Percentiles rank a stretch among this genome's conserved stretches.
Evolutionary conservation across 192 early-diverging fungal genomes (phyloP).

Genomic region (Hyaloraphidium curvatum): DNA sequence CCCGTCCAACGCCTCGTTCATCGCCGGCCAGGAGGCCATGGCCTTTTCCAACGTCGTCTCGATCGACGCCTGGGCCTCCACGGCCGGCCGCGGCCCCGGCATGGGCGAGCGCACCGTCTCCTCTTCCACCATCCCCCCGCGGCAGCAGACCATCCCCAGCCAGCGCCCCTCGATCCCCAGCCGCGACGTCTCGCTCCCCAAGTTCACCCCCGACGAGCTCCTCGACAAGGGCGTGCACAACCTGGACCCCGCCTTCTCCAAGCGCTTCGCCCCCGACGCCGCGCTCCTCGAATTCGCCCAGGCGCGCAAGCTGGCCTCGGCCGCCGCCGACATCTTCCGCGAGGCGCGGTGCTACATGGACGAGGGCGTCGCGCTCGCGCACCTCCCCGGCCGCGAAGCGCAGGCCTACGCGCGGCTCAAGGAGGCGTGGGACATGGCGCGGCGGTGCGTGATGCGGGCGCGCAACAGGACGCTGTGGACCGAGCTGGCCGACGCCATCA

Average conservation of each 20-base stretch:
- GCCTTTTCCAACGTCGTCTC: no score
- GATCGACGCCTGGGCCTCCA: no score
- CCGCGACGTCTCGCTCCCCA: neutral
- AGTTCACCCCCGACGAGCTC: slow-evolving; percentile 2
- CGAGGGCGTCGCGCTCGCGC: neutral
- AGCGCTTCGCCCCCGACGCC: neutral
- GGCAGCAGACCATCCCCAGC: no score
- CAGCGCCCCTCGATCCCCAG: neutral
- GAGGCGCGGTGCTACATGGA: neutral
- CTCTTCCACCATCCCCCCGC: no score
- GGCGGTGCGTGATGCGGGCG: neutral
- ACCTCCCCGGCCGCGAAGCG: neutral
- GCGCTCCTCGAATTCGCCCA: neutral
- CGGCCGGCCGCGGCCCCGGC: no score
- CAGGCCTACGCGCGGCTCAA: neutral
- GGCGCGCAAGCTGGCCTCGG: neutral
- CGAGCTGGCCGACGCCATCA: neutral
- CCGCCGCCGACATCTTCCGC: neutral
- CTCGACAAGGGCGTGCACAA: neutral
- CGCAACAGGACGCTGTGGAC: neutral
- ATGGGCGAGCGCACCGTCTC: no score
- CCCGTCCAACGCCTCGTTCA: no score
- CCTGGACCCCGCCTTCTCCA: neutral
- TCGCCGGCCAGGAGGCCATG: no score
- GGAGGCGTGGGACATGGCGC: neutral